A percentile compares a stretch with the other conserved stretches of the same genome.
These are phyloP conservation scores for Beauveria medogensis DNA, from an alignment of 2,329 filamentous ascomycete species.

Conservation along the genomic window DNA sequence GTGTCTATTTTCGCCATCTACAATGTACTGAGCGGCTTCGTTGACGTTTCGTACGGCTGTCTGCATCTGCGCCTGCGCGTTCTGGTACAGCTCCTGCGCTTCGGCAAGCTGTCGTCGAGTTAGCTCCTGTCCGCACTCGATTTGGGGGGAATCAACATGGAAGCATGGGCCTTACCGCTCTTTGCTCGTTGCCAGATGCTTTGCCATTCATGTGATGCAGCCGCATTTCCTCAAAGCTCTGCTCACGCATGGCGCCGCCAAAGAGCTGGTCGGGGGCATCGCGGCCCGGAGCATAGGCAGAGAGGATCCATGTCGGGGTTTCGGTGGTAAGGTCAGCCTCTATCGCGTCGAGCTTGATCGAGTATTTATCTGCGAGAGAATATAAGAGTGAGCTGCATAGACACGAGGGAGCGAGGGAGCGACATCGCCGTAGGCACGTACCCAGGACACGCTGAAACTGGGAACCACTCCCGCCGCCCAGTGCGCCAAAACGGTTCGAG, in stretches of 20 bases:
- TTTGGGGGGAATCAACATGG: neutral
- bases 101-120: conserved; percentile 43
- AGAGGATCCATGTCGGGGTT: conserved; percentile 76
- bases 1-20: conserved; percentile 58
- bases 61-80: conserved; percentile 64
- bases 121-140: conserved; percentile 12
- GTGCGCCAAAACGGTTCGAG: conserved; percentile 50
- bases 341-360: conserved; percentile 51
- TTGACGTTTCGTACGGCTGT: conserved; percentile 60
- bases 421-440: conserved; percentile 12
- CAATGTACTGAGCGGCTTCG: conserved; percentile 63
- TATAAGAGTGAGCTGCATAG: neutral
- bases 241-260: conserved; percentile 68
- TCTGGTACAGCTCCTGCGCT: conserved; percentile 52
- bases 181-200: conserved; percentile 50
- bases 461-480: conserved; percentile 25
- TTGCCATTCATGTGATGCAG: conserved; percentile 59
- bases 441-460: conserved; percentile 14
- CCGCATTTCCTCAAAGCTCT: conserved; percentile 82
- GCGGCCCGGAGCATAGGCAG: conserved; percentile 71
- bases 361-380: conserved; percentile 32
- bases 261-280: conserved; percentile 77
- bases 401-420: neutral
- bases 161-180: conserved; percentile 32
- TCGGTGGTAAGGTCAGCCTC: conserved; percentile 61